Evolutionary conservation across 2,329 filamentous ascomycete genomes (phyloP).

Genomic region (Epicoccum sorghinum): DNA sequence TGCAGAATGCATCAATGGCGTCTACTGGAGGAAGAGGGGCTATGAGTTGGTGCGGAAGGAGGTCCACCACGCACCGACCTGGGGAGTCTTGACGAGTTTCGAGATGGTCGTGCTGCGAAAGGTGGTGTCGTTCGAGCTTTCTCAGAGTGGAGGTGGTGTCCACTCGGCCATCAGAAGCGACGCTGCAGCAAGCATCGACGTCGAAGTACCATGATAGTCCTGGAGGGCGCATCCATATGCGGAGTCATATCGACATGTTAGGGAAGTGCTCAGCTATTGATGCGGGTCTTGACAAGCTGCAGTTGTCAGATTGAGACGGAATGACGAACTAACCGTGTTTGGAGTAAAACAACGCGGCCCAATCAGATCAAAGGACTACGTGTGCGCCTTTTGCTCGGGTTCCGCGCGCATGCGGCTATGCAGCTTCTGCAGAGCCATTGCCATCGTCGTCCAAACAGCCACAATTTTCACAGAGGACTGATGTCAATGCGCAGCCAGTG

Average conservation of each 20-base stretch:
- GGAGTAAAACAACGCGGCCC: background rate
- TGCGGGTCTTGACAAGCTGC: no score
- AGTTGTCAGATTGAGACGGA: background rate
- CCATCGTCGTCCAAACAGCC: background rate
- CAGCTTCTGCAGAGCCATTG: background rate
- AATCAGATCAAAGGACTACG: background rate
- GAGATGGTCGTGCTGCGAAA: constrained; percentile 32
- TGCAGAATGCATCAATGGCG: constrained; percentile 32
- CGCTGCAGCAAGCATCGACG: background rate
- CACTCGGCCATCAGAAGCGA: background rate
- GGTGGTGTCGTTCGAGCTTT: constrained; percentile 8
- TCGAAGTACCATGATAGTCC: background rate
- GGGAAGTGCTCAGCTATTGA: no score
- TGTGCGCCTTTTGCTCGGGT: background rate
- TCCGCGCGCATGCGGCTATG: background rate
- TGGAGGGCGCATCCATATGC: no score
- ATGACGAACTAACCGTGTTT: background rate
- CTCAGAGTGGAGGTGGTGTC: no score
- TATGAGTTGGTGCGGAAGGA: constrained; percentile 25
- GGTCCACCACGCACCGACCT: constrained; percentile 16
- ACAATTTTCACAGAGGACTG: background rate
- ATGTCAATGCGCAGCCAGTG: background rate
- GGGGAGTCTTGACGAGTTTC: constrained; percentile 30
- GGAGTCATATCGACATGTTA: no score
- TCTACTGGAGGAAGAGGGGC: constrained; percentile 36